These are phyloP conservation scores for Gamsiella multidivaricata DNA, from an alignment of 192 early-diverging fungal genomes.

Conservation along the genomic window DNA sequence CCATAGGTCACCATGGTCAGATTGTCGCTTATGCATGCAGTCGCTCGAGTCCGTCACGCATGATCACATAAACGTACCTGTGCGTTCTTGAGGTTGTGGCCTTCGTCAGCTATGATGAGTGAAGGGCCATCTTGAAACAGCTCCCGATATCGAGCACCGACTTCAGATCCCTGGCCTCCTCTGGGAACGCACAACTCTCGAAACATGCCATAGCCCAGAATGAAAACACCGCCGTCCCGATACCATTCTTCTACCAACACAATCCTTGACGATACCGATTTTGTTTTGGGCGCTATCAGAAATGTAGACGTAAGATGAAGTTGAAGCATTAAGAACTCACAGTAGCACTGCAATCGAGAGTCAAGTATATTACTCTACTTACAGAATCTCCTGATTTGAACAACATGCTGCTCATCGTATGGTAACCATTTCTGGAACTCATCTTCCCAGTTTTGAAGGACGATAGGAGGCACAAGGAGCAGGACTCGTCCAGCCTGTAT, in stretches of 20 bases:
- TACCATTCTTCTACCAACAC: conserved; percentile 64
- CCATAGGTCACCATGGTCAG: too few species aligned
- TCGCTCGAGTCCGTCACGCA: too few species aligned
- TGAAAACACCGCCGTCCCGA: conserved; percentile 71
- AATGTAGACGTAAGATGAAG: too few species aligned
- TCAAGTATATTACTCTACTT: too few species aligned
- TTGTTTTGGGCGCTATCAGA: conserved; percentile 5
- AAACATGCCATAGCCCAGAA: conserved; percentile 75
- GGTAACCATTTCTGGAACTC: conserved; percentile 80
- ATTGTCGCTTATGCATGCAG: too few species aligned
- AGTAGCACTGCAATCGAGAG: too few species aligned
- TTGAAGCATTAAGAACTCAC: too few species aligned
- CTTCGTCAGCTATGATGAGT: conserved; percentile 85
- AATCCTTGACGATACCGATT: conserved; percentile 17
- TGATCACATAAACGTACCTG: conserved; percentile 34
- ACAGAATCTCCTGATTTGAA: conserved; percentile 56
- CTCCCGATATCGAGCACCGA: conserved; percentile 16
- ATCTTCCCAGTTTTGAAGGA: conserved; percentile 77
- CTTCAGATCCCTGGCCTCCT: background rate
- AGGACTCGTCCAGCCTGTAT: conserved; percentile 62
- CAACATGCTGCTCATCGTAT: conserved; percentile 11
- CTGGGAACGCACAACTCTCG: conserved; percentile 45
- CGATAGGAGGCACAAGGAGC: conserved; percentile 77
- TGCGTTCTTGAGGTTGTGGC: conserved; percentile 77
- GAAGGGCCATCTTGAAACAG: conserved; percentile 73